Percentiles rank a stretch among this genome's conserved stretches.
phyloP scores from a whole-genome alignment of 2,329 filamentous ascomycete genomes.

The Pseudogymnoascus sp. region DNA sequence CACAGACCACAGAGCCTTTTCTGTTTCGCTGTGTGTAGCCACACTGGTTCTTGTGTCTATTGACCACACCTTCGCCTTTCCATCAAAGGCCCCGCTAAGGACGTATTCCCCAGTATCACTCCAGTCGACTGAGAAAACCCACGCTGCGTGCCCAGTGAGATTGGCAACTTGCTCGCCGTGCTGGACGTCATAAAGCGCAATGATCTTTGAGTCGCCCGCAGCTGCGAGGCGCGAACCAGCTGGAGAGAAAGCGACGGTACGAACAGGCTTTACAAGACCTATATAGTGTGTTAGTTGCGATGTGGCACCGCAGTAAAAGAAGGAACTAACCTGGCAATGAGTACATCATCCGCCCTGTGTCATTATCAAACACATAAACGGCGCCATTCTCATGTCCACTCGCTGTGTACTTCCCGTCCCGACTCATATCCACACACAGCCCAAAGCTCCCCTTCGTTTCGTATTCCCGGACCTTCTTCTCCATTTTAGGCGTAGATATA shows the following conservation, averaged over 20 bases:
- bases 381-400: slow-evolving; percentile 89
- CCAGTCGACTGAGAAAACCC: slow-evolving; percentile 90
- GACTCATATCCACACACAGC: slow-evolving; percentile 72
- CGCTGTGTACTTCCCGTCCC: slow-evolving; percentile 77
- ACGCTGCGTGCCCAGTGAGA: slow-evolving; percentile 69
- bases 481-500: slow-evolving; percentile 26
- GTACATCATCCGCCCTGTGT: slow-evolving; percentile 75
- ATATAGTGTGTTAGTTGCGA: neutral
- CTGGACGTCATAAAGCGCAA: slow-evolving; percentile 84
- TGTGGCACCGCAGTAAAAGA: neutral
- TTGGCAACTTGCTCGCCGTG: slow-evolving; percentile 91
- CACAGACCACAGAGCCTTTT: slow-evolving; percentile 75
- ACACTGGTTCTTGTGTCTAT: slow-evolving; percentile 78
- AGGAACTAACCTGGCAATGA: slow-evolving; percentile 64
- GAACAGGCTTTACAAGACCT: slow-evolving; percentile 82
- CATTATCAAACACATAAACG: slow-evolving; percentile 92
- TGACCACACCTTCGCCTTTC: slow-evolving; percentile 94
- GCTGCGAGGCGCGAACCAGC: slow-evolving; percentile 77
- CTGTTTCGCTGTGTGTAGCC: slow-evolving; percentile 86
- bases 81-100: slow-evolving; percentile 80
- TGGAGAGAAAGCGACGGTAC: slow-evolving; percentile 81
- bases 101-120: slow-evolving; percentile 88
- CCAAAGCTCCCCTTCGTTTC: slow-evolving; percentile 93
- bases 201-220: slow-evolving; percentile 79
- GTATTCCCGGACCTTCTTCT: slow-evolving; percentile 67